These are phyloP conservation scores for Cladosporium sphaerospermum DNA, from an alignment of 2,329 filamentous ascomycete genomes.

Conservation along the genomic window DNA sequence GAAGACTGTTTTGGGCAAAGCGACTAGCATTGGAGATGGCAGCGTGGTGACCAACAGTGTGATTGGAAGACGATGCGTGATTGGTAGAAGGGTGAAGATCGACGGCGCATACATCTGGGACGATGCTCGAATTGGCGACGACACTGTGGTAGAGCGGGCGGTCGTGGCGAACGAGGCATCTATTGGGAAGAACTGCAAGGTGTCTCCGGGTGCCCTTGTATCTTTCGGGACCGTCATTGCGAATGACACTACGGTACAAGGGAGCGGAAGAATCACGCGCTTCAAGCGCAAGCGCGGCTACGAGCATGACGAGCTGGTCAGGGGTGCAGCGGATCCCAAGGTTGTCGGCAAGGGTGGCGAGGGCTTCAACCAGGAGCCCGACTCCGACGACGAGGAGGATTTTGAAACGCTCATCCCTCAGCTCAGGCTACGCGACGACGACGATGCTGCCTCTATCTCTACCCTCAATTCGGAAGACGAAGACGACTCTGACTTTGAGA, in stretches of 20 bases:
- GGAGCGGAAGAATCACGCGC: slow-evolving; percentile 40
- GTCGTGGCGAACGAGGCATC: slow-evolving; percentile 68
- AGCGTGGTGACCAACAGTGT: slow-evolving; percentile 67
- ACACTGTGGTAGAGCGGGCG: slow-evolving; percentile 61
- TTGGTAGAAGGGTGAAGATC: slow-evolving; percentile 77
- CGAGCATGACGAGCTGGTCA: slow-evolving; percentile 32
- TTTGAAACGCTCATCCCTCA: slow-evolving; percentile 37
- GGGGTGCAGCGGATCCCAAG: slow-evolving; percentile 38
- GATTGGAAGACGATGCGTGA: slow-evolving; percentile 76
- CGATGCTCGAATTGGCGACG: slow-evolving; percentile 69
- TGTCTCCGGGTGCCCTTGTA: slow-evolving; percentile 69
- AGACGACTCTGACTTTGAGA: slow-evolving; percentile 34
- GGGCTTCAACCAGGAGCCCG: slow-evolving; percentile 55
- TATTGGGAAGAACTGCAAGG: slow-evolving; percentile 63
- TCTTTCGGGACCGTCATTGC: slow-evolving; percentile 71
- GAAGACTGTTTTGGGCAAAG: slow-evolving; percentile 68
- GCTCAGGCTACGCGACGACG: slow-evolving; percentile 37
- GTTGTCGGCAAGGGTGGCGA: slow-evolving; percentile 54
- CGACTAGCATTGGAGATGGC: slow-evolving; percentile 67
- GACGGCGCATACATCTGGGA: slow-evolving; percentile 85
- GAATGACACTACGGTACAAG: slow-evolving; percentile 48
- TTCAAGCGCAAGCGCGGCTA: slow-evolving; percentile 42
- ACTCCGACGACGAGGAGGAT: slow-evolving; percentile 59
- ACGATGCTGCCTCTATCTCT: slow-evolving; percentile 48
- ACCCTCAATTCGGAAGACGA: slow-evolving; percentile 50